Evolutionary conservation across 208 protist species (phyloP).

Genomic region (Leishmania tarentolae): DNA sequence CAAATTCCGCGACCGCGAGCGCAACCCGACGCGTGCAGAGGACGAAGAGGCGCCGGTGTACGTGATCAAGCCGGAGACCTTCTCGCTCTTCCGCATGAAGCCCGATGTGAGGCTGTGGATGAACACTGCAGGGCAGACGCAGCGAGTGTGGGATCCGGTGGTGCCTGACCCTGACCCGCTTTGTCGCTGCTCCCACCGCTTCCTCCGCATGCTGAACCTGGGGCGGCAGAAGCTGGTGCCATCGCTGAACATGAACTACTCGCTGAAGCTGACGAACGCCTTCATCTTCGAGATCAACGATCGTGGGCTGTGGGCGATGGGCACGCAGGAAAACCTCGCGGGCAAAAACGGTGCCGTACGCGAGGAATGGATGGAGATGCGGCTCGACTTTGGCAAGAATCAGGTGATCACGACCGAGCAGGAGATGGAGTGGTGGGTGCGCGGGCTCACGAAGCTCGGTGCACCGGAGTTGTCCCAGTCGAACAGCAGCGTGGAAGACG

Average conservation of each 20-base stretch:
- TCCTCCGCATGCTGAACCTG: conserved; percentile 85
- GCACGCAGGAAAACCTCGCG: conserved; percentile 80
- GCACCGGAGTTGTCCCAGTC: conserved; percentile 83
- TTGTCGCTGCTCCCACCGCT: conserved; percentile 71
- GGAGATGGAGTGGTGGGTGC: conserved; percentile 93
- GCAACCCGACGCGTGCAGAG: conserved; percentile 76
- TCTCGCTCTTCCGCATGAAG: conserved; percentile 71
- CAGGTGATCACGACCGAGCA: conserved; percentile 84
- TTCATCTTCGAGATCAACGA: conserved; percentile 87
- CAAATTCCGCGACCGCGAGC: conserved; percentile 84
- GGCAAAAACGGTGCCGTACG: conserved; percentile 50
- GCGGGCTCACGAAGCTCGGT: conserved; percentile 79
- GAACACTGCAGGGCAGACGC: conserved; percentile 59
- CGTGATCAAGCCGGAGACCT: conserved; percentile 84
- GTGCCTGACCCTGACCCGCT: conserved; percentile 74
- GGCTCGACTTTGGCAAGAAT: conserved; percentile 82
- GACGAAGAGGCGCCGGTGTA: conserved; percentile 85
- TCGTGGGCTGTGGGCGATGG: conserved; percentile 83
- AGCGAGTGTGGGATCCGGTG: conserved; percentile 82
- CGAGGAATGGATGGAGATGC: conserved; percentile 85
- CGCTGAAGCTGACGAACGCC: conserved; percentile 83
- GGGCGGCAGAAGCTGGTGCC: conserved; percentile 84
- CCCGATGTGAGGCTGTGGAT: conserved; percentile 83
- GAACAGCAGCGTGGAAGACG: conserved; percentile 82
- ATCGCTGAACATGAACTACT: conserved; percentile 91